Evolutionary conservation across 2,329 filamentous ascomycete genomes (phyloP).

Genomic region (Pseudocercospora fuligena): DNA sequence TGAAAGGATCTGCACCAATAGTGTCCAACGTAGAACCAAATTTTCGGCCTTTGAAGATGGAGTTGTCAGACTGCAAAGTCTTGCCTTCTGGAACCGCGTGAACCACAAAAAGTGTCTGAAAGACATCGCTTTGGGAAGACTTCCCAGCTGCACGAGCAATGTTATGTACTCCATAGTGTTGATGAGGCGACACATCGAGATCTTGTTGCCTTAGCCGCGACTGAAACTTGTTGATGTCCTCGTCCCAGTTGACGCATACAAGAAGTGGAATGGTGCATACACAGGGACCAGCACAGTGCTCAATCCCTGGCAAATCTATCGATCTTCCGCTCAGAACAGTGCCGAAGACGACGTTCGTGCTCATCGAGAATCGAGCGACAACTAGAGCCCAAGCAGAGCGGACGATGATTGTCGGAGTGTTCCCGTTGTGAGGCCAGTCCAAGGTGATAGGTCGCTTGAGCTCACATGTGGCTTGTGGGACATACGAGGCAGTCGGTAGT

Average conservation of each 20-base stretch:
- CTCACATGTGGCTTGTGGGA: slow-evolving; percentile 10
- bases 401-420: neutral
- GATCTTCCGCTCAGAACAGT: slow-evolving; percentile 17
- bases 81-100: slow-evolving; percentile 5
- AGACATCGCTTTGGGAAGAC: neutral
- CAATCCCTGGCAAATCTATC: slow-evolving; percentile 6
- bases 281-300: slow-evolving; percentile 15
- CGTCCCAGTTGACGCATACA: neutral
- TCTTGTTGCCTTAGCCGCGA: neutral
- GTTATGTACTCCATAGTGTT: neutral
- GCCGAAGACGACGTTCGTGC: slow-evolving; percentile 20
- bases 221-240: neutral
- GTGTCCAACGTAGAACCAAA: neutral
- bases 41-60: slow-evolving; percentile 1
- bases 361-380: slow-evolving; percentile 10
- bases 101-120: neutral
- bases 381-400: slow-evolving; percentile 21
- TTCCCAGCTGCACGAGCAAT: neutral
- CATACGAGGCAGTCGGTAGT: neutral
- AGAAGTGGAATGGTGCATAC: slow-evolving; percentile 20
- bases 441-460: neutral
- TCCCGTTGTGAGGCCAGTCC: slow-evolving; percentile 4
- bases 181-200: neutral
- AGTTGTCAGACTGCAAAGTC: neutral
- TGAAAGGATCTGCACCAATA: slow-evolving; percentile 4